Percentiles rank a stretch among this genome's conserved stretches.
These are phyloP conservation scores for Ganoderma resinaceum DNA, from an alignment of 1,284 basidiomycete species.

Conservation along the genomic window DNA sequence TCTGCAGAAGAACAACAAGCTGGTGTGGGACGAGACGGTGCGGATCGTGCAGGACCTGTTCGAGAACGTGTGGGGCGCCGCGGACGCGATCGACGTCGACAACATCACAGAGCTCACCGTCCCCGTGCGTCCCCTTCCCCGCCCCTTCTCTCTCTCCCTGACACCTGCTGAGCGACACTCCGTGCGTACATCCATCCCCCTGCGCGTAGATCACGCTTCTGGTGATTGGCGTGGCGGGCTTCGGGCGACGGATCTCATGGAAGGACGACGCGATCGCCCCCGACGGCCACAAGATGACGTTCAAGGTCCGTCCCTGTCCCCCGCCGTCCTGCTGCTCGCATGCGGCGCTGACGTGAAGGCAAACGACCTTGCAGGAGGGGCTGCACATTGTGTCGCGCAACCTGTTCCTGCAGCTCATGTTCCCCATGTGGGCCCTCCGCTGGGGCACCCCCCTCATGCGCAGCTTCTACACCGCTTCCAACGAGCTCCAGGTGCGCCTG, in stretches of 20 bases:
- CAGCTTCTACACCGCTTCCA: conserved; percentile 1
- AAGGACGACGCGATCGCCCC: conserved; percentile 50
- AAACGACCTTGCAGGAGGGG: conserved; percentile 8
- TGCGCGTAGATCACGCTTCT: conserved; percentile 59
- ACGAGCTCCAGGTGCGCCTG: conserved; percentile 16
- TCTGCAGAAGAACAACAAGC: conserved; percentile 51
- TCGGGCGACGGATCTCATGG: conserved; percentile 61
- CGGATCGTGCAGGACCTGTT: conserved; percentile 46
- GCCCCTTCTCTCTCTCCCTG: neutral
- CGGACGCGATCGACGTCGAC: conserved; percentile 40
- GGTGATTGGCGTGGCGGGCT: conserved; percentile 65
- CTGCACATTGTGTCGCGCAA: conserved; percentile 24
- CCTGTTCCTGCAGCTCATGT: conserved; percentile 16
- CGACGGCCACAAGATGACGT: conserved; percentile 57
- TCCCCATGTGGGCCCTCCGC: conserved; percentile 16
- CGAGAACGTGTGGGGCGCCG: conserved; percentile 44
- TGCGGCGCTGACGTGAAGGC: neutral
- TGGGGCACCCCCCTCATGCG: conserved; percentile 20
- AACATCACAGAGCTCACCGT: conserved; percentile 50
- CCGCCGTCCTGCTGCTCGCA: neutral
- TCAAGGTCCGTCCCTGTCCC: conserved; percentile 46
- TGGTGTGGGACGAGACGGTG: conserved; percentile 64
- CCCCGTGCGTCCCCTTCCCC: conserved; percentile 47
- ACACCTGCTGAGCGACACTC: neutral
- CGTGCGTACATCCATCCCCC: neutral